Evolutionary conservation across 192 early-diverging fungal species (phyloP).

Genomic region (Backusella luteola): DNA sequence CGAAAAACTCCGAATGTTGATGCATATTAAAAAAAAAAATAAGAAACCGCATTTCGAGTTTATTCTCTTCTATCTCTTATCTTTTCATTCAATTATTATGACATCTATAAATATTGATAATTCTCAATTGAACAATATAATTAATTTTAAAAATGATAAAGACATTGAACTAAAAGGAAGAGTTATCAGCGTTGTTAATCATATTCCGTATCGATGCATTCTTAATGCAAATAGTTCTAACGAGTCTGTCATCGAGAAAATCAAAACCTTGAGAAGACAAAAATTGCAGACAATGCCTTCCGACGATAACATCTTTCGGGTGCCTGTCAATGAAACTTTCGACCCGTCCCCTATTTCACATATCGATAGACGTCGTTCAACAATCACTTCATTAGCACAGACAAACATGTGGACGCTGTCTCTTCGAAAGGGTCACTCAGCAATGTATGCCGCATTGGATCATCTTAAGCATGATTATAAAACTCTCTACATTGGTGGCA

Average conservation of each 20-base stretch:
- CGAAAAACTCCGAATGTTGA: neutral
- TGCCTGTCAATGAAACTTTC: neutral
- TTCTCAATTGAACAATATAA: neutral
- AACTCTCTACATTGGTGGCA: conserved; percentile 76
- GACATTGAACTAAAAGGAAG: conserved; percentile 10
- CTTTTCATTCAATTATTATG: neutral
- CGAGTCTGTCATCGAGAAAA: neutral
- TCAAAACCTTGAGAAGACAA: conserved; percentile 1
- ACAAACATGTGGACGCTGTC: conserved; percentile 23
- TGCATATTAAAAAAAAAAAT: neutral
- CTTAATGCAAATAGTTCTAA: neutral
- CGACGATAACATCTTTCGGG: neutral
- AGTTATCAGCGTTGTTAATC: conserved; percentile 52
- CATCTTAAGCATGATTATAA: conserved; percentile 58
- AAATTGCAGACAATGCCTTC: neutral
- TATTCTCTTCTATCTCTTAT: neutral
- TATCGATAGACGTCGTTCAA: conserved; percentile 20
- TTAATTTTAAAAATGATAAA: neutral
- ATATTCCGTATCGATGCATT: conserved; percentile 42
- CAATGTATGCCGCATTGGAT: conserved; percentile 83
- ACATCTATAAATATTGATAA: neutral
- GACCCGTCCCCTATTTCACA: conserved; percentile 31
- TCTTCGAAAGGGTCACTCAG: conserved; percentile 78
- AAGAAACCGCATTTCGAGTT: neutral
- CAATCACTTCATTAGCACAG: conserved; percentile 7